Percentiles rank a stretch among this genome's conserved stretches.
These are phyloP conservation scores for Scorias spongiosa DNA, from an alignment of 2,329 filamentous ascomycete genomes.

Conservation along the genomic window DNA sequence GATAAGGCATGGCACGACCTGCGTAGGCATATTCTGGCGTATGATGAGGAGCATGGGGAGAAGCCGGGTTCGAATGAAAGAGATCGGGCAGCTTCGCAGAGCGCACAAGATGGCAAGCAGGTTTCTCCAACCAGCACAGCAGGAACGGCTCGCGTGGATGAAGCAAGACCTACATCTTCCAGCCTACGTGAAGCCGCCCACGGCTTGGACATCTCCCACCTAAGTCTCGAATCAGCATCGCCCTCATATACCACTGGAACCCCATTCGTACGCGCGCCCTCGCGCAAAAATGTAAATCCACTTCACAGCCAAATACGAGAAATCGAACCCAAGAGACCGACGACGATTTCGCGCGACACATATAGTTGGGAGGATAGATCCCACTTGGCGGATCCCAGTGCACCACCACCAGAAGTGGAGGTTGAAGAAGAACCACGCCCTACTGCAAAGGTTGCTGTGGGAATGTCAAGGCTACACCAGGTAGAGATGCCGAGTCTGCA, in stretches of 20 bases:
- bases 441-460: constrained; percentile 58
- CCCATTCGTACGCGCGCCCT: constrained; percentile 36
- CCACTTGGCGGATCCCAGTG: constrained; percentile 15
- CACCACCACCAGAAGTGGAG: constrained; percentile 8
- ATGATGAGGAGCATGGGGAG: constrained; percentile 20
- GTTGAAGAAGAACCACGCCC: constrained; percentile 19
- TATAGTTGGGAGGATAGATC: constrained; percentile 32
- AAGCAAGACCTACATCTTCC: constrained; percentile 5
- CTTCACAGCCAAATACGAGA: constrained; percentile 11
- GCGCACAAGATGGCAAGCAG: constrained; percentile 2
- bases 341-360: constrained; percentile 25
- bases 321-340: constrained; percentile 13
- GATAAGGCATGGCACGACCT: constrained; percentile 23
- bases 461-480: constrained; percentile 76
- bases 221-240: constrained; percentile 2
- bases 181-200: constrained; percentile 11
- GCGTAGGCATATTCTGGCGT: constrained; percentile 18
- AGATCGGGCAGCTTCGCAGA: constrained; percentile 6
- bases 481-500: constrained; percentile 63
- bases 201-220: constrained; percentile 3
- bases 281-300: constrained; percentile 21
- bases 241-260: constrained; percentile 28
- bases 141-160: background rate
- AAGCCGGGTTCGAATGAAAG: constrained; percentile 10
- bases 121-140: background rate